These are phyloP conservation scores for Theobroma grandiflorum DNA, from an alignment of 441 rosid genomes.

Conservation along the genomic window DNA sequence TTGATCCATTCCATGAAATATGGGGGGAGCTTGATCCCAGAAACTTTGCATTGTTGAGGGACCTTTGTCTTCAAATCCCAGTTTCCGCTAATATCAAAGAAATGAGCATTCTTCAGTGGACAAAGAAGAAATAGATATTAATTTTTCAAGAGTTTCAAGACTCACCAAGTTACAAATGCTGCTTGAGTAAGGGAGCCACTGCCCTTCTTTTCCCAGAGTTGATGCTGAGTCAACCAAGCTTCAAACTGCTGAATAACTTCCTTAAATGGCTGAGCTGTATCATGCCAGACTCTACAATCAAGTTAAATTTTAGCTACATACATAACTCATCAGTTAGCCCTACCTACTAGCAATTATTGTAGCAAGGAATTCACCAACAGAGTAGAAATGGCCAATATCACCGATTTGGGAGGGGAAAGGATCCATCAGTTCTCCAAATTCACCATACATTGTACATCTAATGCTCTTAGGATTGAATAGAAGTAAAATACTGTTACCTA, in stretches of 20 bases:
- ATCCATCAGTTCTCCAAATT: too few species aligned
- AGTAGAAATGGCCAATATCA: background rate
- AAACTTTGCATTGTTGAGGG: slow-evolving; percentile 80
- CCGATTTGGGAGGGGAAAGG: background rate
- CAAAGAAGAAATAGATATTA: background rate
- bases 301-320: slow-evolving; percentile 9
- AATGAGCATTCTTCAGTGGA: slow-evolving; percentile 31
- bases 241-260: slow-evolving; percentile 86
- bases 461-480: background rate
- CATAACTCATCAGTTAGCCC: background rate
- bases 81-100: slow-evolving; percentile 67
- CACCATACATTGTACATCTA: background rate
- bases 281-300: slow-evolving; percentile 90
- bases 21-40: slow-evolving; percentile 74
- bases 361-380: background rate
- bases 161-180: slow-evolving; percentile 94
- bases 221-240: slow-evolving; percentile 75
- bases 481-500: slow-evolving; percentile 52
- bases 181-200: slow-evolving; percentile 69
- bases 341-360: background rate
- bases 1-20: slow-evolving; percentile 95
- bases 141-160: slow-evolving; percentile 2
- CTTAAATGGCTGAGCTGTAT: slow-evolving; percentile 81
- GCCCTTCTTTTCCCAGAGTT: slow-evolving; percentile 62
- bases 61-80: slow-evolving; percentile 97